Conservation (phyloP, 805 yeast species). For the Priceomyces fermenticarens region DNA sequence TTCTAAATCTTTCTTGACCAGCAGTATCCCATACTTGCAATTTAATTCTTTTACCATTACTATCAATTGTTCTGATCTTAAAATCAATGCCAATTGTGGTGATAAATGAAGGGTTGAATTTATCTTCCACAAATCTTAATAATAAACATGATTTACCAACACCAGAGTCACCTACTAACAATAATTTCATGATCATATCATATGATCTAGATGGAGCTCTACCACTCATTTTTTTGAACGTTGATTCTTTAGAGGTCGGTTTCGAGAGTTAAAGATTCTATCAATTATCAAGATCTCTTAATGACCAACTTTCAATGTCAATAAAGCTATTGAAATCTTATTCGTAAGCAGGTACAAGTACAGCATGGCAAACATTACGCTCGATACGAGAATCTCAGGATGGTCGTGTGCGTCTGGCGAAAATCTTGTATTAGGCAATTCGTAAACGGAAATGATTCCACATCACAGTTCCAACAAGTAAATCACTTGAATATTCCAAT, state of each 20-base stretch:
- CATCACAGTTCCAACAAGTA: no score
- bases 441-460: no score
- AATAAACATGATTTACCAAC: slow-evolving; percentile 88
- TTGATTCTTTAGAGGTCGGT: background rate
- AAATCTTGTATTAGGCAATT: no score
- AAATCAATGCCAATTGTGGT: slow-evolving; percentile 98
- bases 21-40: slow-evolving; percentile 97
- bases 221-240: slow-evolving; percentile 45
- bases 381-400: no score
- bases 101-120: slow-evolving; percentile 93
- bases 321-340: no score
- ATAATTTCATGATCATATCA: slow-evolving; percentile 87
- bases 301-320: no score
- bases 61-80: slow-evolving; percentile 92
- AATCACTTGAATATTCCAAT: no score
- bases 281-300: background rate
- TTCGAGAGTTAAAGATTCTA: background rate
- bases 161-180: slow-evolving; percentile 90
- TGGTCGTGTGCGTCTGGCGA: no score
- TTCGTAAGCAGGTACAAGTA: no score
- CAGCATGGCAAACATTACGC: no score
- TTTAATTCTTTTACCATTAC: slow-evolving; percentile 89
- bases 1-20: slow-evolving; percentile 94
- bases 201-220: slow-evolving; percentile 71
- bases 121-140: slow-evolving; percentile 92